A percentile compares a stretch with the other conserved stretches of the same genome.
Evolutionary conservation across 2,329 filamentous ascomycete genomes (phyloP).

Genomic region (Cladobotryum mycophilum): DNA sequence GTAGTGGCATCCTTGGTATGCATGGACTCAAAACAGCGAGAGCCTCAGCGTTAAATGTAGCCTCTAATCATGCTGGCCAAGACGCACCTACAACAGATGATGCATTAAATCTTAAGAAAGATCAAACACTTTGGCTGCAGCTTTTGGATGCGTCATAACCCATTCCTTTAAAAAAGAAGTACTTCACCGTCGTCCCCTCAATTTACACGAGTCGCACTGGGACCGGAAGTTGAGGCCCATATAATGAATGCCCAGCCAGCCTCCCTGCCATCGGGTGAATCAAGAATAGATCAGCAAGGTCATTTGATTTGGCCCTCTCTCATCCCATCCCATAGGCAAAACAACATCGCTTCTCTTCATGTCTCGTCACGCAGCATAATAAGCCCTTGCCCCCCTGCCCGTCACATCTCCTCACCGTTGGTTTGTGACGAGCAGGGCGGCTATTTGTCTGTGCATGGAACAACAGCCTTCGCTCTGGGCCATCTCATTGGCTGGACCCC

Average conservation of each 20-base stretch:
- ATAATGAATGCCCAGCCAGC: no score
- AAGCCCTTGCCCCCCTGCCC: not conserved
- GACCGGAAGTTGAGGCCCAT: no score
- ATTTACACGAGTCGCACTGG: not conserved
- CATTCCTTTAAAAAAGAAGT: not conserved
- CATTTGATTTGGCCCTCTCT: no score
- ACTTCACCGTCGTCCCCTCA: constrained; percentile 1
- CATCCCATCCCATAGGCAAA: no score
- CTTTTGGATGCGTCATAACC: no score
- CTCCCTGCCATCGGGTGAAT: not conserved
- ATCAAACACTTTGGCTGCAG: no score
- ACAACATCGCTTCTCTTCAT: not conserved
- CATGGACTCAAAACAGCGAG: no score
- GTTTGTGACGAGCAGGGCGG: not conserved
- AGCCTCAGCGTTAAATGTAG: no score
- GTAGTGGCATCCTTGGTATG: no score
- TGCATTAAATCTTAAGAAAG: no score
- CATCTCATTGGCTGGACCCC: constrained; percentile 10
- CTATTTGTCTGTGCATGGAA: not conserved
- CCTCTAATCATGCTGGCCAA: no score
- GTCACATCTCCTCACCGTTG: not conserved
- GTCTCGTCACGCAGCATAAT: not conserved
- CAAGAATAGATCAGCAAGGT: not conserved
- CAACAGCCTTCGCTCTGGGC: not conserved
- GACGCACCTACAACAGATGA: no score